Conservation (phyloP, 768 basidiomycete species). For the Daedaleopsis nitida region DNA sequence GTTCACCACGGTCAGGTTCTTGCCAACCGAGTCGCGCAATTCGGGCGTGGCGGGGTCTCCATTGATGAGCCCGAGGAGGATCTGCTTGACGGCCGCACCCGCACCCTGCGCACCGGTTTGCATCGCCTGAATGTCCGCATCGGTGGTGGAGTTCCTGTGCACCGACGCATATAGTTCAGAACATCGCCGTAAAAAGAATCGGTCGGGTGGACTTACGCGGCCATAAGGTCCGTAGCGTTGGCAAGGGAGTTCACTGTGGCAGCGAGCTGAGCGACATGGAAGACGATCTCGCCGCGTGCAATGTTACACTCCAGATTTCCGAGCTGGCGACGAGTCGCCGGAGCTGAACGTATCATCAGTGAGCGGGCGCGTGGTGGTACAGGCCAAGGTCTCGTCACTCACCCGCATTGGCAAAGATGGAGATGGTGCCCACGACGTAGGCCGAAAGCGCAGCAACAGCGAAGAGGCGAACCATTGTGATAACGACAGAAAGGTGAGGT, state of each 20-base stretch:
- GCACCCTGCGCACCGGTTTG: constrained; percentile 7
- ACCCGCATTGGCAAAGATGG: not conserved
- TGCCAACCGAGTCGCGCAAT: constrained; percentile 21
- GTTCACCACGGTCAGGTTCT: constrained; percentile 11
- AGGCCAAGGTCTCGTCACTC: not conserved
- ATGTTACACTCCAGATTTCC: constrained; percentile 37
- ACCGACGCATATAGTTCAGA: too few relatives aligned
- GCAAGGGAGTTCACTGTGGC: constrained; percentile 20
- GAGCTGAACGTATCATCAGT: not conserved
- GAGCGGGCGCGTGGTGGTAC: not conserved
- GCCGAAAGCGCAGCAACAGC: not conserved
- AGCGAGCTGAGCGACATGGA: constrained; percentile 22
- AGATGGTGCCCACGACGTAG: not conserved
- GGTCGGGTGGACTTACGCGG: constrained; percentile 1
- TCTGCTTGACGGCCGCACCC: constrained; percentile 13
- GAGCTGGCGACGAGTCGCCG: constrained; percentile 26
- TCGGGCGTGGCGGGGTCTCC: constrained; percentile 21
- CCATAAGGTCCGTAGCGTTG: constrained; percentile 16
- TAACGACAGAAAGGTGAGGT: not conserved
- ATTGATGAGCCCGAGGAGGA: constrained; percentile 22
- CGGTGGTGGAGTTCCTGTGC: constrained; percentile 1
- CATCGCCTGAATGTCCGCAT: constrained; percentile 2
- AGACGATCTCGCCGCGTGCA: constrained; percentile 32
- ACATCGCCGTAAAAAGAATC: not conserved
- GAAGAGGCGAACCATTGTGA: constrained; percentile 1